Evolutionary conservation across 2,329 filamentous ascomycete species (phyloP), one percentile per base, ranked within the genome.

Genomic region (Xylaria sp.): DNA sequence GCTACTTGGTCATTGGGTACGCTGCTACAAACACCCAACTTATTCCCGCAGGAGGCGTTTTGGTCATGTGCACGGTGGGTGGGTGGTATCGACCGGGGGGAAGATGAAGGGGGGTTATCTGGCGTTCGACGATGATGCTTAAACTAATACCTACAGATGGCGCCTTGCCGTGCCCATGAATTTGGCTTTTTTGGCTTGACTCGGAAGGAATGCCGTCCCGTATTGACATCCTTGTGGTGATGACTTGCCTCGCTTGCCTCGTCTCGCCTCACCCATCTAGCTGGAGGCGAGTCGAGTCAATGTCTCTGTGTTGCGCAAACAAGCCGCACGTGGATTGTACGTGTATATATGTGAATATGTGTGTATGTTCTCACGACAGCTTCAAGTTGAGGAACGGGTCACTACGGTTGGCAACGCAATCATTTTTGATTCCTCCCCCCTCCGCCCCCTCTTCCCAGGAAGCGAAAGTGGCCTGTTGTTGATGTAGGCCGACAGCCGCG

Each of bases 291-390:
- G 50, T 59, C 56, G 51, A 57, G 52, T 56, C 54, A 52, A 54
- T 68, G 65, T 69, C 65, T 69, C 59, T 67, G 51, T 58, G 57
- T 61, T 54, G 65, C 63, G 63, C 56, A 63, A 59, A 54, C 50
- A 39, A 56, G 57, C 62, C 51, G 62, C 65, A 67, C 65, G 66
- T 69, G 66, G 64, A 42, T 60, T 60, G 57, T 60, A 61, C 64
- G 55, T n/a, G n/a, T n/a, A n/a, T n/a, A n/a, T n/a, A n/a, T n/a
- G n/a, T n/a, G n/a, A n/a, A n/a, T n/a, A n/a, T n/a, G n/a, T n/a
- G n/a, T n/a, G n/a, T n/a, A n/a, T n/a, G n/a, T n/a, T n/a, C n/a
- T n/a, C 44, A 65, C 61, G 59, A 49, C 42, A 42, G 52, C 44
- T 39, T 50, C 54, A 58, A 26, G 44, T 48, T 46, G 44, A 39